Base-by-base conservation (phyloP, 2,329 filamentous ascomycete genomes). In the Trichophyton benhamiae region DNA sequence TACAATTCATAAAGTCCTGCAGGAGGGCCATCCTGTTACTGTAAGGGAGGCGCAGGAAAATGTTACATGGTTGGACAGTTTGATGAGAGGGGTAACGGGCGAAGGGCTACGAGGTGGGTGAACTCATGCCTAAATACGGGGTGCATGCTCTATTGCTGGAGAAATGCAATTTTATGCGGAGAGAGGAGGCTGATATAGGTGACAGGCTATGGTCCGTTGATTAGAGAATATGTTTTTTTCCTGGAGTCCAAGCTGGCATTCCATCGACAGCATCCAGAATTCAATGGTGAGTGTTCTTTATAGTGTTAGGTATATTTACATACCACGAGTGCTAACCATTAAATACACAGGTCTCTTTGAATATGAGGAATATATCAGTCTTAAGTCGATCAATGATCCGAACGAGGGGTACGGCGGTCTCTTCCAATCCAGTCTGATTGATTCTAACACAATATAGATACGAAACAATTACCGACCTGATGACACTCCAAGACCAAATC, bases 381-480 rank as follows among this genome's bases (percentile, higher is more conserved):
- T 99, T 72, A 97, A 96, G 79, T 90, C 91, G 30, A 97, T 95
- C 78, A 96, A 97, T 74, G 94, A 99, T 74, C 94, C 94, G 3
- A 97, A 99, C 71, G 94, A 99, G 78, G 94, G 94, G 72, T 92
- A 87, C 57, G 71, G 57, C 27, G 17, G 27, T 62, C 3, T 25
- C 41, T 42, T 44, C 52, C 60, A 41, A 25, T n/a, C 7, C n/a
- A 38, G 6, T 13, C 20, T 42, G 58, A 48, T 4, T 30, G 11
- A 3, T 49, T 17, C 55, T 46, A 33, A 52, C 41, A 74, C 63
- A 20, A 38, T 46, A 42, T 63, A 82, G 80, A 42, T 87, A 87
- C 72, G 94, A 99, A 79, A 96, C 92, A 25, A 97, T 99, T 68
- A 89, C 87, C 67, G 94, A 99, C 75, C 82, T 99, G 60, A 96